Evolutionary conservation across 768 basidiomycete genomes (phyloP), one percentile per base, ranked within the genome.

Genomic region (Tylopilus sp.): DNA sequence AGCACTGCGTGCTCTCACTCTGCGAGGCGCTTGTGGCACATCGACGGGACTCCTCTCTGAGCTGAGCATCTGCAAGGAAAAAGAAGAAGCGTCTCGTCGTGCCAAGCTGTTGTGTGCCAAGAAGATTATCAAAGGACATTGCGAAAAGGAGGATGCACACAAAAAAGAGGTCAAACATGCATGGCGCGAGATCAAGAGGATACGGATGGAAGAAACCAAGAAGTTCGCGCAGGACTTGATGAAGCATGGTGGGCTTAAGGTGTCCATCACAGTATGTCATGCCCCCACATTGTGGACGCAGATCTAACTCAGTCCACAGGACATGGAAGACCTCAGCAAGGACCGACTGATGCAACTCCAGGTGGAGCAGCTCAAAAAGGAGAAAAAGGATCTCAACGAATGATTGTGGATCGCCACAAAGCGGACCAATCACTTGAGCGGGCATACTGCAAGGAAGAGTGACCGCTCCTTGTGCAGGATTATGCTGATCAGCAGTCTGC

Each of bases 341-440:
- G 69, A 89, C 62, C 83, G 83, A 44, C 81, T 98, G 56, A 87
- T 98, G 69, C 82, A 80, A 26, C 82, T 97, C 59, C 94, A 96
- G 70, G 93, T 97, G 31, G 86, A 92, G 59, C 93, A 97, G 66
- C 78, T 98, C 41, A 95, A 97, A 75, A 97, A 96, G 74, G 95
- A 98, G 74, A 95, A 94, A 79, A 87, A 84, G 63, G n/a, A n/a
- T n/a, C n/a, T n/a, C n/a, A n/a, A n/a, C n/a, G n/a, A n/a, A n/a
- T n/a, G n/a, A n/a, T n/a, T 96, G 44, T 86, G 92, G 24, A 82
- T 95, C 58, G 80, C 86, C 38, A 68, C 85, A 31, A 98, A 98
- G 74, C 87, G 94, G 22, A 82, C 98, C 61, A 96, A 98, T 66
- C 96, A 99, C 73, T 69, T 89, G 96, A 98, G 72, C 91, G 95